Evolutionary conservation across 495 filamentous ascomycete species (phyloP).

Genomic region (Letharia lupina): DNA sequence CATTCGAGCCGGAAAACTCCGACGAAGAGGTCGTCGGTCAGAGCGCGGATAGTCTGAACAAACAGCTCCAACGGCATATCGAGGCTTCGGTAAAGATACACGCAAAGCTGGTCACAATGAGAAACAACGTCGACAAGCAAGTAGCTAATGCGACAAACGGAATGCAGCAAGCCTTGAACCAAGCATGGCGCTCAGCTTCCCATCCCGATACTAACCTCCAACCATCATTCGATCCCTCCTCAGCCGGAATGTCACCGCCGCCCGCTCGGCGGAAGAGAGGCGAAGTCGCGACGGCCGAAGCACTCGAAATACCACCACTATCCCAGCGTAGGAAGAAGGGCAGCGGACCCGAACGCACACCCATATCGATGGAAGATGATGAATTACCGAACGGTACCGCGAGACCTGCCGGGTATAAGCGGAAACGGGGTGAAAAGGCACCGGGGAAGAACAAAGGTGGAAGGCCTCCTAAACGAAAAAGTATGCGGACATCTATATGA

Average conservation of each 20-base stretch:
- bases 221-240: neutral
- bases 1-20: conserved; percentile 17
- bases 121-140: conserved; percentile 12
- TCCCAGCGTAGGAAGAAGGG: conserved; percentile 12
- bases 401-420: conserved; percentile 2
- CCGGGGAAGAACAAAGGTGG: conserved; percentile 6
- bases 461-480: conserved; percentile 15
- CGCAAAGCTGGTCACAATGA: conserved; percentile 12
- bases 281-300: neutral
- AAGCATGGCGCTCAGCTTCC: conserved; percentile 13
- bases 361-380: conserved; percentile 18
- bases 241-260: conserved; percentile 5
- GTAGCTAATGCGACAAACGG: conserved; percentile 17
- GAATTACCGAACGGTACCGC: neutral
- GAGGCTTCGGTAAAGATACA: conserved; percentile 17
- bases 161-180: conserved; percentile 16
- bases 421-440: conserved; percentile 9
- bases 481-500: conserved; percentile 16
- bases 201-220: conserved; percentile 2
- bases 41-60: conserved; percentile 11
- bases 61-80: conserved; percentile 16
- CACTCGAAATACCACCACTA: conserved; percentile 2
- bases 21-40: conserved; percentile 7
- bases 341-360: conserved; percentile 13
- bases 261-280: conserved; percentile 1